Conservation (phyloP, 1,139 yeast species). For the Candida dubliniensis region DNA sequence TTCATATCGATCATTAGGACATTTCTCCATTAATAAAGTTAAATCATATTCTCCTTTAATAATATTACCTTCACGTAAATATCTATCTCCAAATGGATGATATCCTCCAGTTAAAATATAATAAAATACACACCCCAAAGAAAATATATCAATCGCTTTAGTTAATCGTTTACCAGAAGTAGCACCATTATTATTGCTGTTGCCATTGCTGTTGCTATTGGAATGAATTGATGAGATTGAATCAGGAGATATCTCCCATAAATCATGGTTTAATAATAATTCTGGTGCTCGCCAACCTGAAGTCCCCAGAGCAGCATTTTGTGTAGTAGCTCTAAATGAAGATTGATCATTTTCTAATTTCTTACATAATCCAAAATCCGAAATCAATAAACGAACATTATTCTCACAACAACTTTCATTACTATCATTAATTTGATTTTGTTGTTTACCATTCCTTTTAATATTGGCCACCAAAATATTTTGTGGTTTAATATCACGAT, state of each 20-base stretch:
- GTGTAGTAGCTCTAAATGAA: constrained; percentile 88
- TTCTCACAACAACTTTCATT: constrained; percentile 12
- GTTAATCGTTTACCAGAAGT: constrained; percentile 62
- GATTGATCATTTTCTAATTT: constrained; percentile 89
- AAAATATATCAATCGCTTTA: constrained; percentile 88
- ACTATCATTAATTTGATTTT: constrained; percentile 4
- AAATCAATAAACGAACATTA: constrained; percentile 66
- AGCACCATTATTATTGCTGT: constrained; percentile 6
- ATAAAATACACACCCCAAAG: constrained; percentile 91
- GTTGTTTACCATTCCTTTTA: constrained; percentile 13
- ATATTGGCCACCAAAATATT: constrained; percentile 85
- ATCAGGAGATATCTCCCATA: constrained; percentile 38
- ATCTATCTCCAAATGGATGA: constrained; percentile 95
- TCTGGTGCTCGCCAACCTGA: constrained; percentile 99
- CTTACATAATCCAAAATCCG: constrained; percentile 95
- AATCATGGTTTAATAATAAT: constrained; percentile 51
- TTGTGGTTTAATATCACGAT: constrained; percentile 94
- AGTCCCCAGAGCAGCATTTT: constrained; percentile 89
- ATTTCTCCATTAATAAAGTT: constrained; percentile 38
- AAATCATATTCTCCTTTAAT: constrained; percentile 69
- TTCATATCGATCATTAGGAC: constrained; percentile 54
- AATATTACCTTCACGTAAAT: constrained; percentile 84
- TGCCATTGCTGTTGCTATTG: constrained; percentile 8
- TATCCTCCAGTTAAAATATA: constrained; percentile 79
- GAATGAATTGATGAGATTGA: constrained; percentile 39